These are phyloP conservation scores for Phylloporus rhodoxanthus DNA, from an alignment of 768 basidiomycete species.

Conservation along the genomic window DNA sequence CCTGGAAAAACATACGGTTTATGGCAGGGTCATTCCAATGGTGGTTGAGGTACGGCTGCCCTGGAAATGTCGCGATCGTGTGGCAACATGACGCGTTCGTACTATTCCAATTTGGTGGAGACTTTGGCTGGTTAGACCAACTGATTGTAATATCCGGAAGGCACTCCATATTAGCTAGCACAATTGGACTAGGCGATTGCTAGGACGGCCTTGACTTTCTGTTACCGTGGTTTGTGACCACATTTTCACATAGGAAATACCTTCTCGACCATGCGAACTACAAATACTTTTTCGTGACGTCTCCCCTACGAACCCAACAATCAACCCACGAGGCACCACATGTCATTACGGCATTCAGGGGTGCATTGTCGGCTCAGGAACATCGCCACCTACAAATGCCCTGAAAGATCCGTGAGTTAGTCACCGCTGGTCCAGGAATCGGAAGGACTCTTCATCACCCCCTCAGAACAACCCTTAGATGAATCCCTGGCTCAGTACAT, in stretches of 20 bases:
- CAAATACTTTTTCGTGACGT: not conserved
- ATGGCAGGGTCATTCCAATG: conserved; percentile 65
- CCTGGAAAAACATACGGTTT: conserved; percentile 90
- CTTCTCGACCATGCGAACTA: not conserved
- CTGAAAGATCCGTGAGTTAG: not conserved
- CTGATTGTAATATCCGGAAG: conserved; percentile 16
- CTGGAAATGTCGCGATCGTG: conserved; percentile 3
- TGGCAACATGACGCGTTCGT: conserved; percentile 6
- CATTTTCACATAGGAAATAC: not conserved
- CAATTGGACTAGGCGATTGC: conserved; percentile 1
- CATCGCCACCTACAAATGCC: not conserved
- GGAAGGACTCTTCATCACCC: not conserved
- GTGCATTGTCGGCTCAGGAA: not conserved
- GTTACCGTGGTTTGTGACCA: not conserved
- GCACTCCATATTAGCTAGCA: conserved; percentile 6
- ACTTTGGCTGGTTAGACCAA: conserved; percentile 12
- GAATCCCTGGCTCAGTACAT: not conserved
- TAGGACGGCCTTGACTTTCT: not conserved
- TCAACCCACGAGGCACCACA: not conserved
- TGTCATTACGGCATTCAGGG: not conserved
- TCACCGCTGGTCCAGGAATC: not conserved
- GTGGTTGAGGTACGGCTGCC: conserved; percentile 19
- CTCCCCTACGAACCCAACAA: not conserved
- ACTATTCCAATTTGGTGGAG: conserved; percentile 9
- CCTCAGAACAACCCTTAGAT: not conserved